Percentiles rank a stretch among this genome's conserved stretches.
Conservation (phyloP, 2,329 filamentous ascomycete genomes). For the Neonectria hederae region DNA sequence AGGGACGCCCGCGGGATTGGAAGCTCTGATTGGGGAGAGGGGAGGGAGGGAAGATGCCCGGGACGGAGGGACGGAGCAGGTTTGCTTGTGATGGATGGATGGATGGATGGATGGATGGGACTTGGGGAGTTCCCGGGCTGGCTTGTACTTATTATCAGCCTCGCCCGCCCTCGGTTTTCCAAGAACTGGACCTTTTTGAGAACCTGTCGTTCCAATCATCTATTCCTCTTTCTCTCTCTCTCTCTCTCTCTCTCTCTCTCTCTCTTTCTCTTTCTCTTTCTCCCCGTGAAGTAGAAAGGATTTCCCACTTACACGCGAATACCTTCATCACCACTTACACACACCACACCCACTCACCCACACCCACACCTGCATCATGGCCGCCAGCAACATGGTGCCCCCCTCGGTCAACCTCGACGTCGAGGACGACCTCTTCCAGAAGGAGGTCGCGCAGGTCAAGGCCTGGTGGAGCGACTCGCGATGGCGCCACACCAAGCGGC, state of each 20-base stretch:
- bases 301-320: constrained; percentile 22
- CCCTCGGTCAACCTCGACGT: constrained; percentile 63
- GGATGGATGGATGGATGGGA: constrained; percentile 12
- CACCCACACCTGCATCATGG: constrained; percentile 56
- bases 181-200: neutral
- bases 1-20: neutral
- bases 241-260: neutral
- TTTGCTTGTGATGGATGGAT: constrained; percentile 7
- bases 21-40: neutral
- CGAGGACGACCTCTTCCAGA: constrained; percentile 75
- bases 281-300: neutral
- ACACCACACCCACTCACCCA: constrained; percentile 7
- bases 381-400: constrained; percentile 70
- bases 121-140: constrained; percentile 30
- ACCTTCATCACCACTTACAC: neutral
- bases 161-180: constrained; percentile 21
- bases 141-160: constrained; percentile 39
- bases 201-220: neutral
- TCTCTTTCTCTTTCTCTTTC: too few species aligned
- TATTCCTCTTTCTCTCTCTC: neutral
- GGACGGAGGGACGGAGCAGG: neutral
- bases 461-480: constrained; percentile 92
- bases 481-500: constrained; percentile 92
- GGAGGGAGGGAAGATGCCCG: neutral
- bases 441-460: constrained; percentile 89